Percentiles rank a stretch among this genome's conserved stretches.
These are phyloP conservation scores for Sarocladium strictum DNA, from an alignment of 2,329 filamentous ascomycete genomes.

Conservation along the genomic window DNA sequence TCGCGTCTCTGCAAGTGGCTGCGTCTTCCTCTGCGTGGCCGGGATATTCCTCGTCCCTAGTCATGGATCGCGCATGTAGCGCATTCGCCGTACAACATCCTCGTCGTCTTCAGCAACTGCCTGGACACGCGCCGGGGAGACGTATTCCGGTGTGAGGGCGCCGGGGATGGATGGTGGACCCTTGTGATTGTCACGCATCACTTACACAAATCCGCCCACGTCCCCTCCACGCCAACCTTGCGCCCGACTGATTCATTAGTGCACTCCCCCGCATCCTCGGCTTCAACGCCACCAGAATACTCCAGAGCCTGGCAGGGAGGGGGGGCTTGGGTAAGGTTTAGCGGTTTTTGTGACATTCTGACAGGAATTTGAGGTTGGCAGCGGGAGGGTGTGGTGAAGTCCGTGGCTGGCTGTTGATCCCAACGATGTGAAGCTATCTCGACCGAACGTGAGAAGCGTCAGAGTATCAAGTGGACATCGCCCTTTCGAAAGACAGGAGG, in stretches of 20 bases:
- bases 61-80: too few relatives aligned
- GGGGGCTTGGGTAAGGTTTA: background rate
- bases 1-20: too few relatives aligned
- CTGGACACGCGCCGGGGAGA: too few relatives aligned
- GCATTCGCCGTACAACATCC: too few relatives aligned
- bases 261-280: slow-evolving; percentile 1
- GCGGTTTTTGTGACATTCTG: background rate
- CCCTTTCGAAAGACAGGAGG: too few relatives aligned
- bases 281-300: background rate
- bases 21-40: too few relatives aligned
- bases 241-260: background rate
- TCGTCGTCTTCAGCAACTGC: too few relatives aligned
- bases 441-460: background rate
- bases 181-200: background rate
- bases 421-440: background rate
- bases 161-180: background rate
- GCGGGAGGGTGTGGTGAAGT: background rate
- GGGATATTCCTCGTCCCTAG: too few relatives aligned
- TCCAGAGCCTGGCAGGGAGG: background rate
- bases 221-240: background rate
- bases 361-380: background rate
- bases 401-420: background rate
- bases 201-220: background rate
- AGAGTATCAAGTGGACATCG: too few relatives aligned
- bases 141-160: too few relatives aligned